Evolutionary conservation across 2,329 filamentous ascomycete genomes (phyloP), one percentile per base, ranked within the genome.

Genomic region (Helicocarpus griseus): DNA sequence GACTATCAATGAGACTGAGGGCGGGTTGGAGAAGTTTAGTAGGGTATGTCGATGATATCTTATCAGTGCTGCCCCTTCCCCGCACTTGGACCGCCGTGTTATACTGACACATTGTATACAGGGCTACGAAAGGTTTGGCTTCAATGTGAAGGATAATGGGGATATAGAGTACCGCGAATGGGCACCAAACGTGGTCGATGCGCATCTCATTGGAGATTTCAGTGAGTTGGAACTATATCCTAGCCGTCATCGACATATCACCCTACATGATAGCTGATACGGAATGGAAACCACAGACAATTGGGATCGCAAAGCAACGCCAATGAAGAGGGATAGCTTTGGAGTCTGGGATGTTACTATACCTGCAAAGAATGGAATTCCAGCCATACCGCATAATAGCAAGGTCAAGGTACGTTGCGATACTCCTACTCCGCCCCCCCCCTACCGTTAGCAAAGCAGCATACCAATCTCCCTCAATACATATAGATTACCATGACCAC

Each of bases 81-180:
- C 39, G 19, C 46, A 52, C 41, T 52, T 44, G 17, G 8, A 14
- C 29, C 38, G 21, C 36, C 46, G 19, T 49, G 8, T 26, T 41
- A 33, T 14, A n/a, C 29, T 19, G 45, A 17, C 14, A 19, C 40
- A 54, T 31, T 48, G 46, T 4, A 47, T 50, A 17, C 58, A 94
- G 88, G 91, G 93, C 41, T 86, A 82, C 56, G 89, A 97, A 64
- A 84, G 78, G 56, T 95, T 87, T 64, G 93, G 93, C 51, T 81
- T 98, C 70, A 89, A 87, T 59, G 83, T 93, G 54, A 78, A 85
- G 64, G 74, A 81, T 50, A 83, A 95, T 62, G 88, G 88, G 67
- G 89, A 90, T 68, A 89, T 98, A 58, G 76, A 78, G 53, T 98
- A 98, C 70, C 81, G 89, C 60, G 93, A 98, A 78, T 98, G 93